Evolutionary conservation across 2,329 filamentous ascomycete species (phyloP).

Genomic region (Phyllosticta capitalensis): DNA sequence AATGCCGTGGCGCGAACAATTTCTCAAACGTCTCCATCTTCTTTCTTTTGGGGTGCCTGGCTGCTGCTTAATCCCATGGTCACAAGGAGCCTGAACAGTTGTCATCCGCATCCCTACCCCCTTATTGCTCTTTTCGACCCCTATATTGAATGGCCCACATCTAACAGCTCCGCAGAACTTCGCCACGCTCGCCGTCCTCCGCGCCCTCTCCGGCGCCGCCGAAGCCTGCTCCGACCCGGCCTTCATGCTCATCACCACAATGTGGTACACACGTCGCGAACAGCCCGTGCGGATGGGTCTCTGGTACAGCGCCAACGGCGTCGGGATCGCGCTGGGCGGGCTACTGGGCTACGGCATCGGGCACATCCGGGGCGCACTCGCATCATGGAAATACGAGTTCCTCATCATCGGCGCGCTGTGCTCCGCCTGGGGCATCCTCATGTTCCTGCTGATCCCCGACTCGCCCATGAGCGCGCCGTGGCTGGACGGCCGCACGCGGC

Average conservation of each 20-base stretch:
- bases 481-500: constrained; percentile 16
- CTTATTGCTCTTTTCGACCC: too few relatives aligned
- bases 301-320: constrained; percentile 50
- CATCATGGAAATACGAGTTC: constrained; percentile 60
- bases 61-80: too few relatives aligned
- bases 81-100: too few relatives aligned
- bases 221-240: constrained; percentile 50
- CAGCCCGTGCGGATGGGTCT: constrained; percentile 52
- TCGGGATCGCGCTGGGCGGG: constrained; percentile 50
- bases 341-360: constrained; percentile 52
- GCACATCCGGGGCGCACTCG: constrained; percentile 46
- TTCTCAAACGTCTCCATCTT: too few relatives aligned
- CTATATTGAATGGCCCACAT: too few relatives aligned
- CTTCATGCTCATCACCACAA: constrained; percentile 55
- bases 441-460: constrained; percentile 49
- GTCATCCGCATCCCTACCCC: too few relatives aligned
- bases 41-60: too few relatives aligned
- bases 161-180: too few relatives aligned
- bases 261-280: constrained; percentile 56
- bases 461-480: constrained; percentile 26
- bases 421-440: constrained; percentile 49
- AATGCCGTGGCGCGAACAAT: not conserved
- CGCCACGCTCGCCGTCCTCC: constrained; percentile 44
- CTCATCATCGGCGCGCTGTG: constrained; percentile 51
- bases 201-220: constrained; percentile 47